Evolutionary conservation across 2,329 filamentous ascomycete genomes (phyloP), one percentile per base, ranked within the genome.

Genomic region (Aschersonia sp.): DNA sequence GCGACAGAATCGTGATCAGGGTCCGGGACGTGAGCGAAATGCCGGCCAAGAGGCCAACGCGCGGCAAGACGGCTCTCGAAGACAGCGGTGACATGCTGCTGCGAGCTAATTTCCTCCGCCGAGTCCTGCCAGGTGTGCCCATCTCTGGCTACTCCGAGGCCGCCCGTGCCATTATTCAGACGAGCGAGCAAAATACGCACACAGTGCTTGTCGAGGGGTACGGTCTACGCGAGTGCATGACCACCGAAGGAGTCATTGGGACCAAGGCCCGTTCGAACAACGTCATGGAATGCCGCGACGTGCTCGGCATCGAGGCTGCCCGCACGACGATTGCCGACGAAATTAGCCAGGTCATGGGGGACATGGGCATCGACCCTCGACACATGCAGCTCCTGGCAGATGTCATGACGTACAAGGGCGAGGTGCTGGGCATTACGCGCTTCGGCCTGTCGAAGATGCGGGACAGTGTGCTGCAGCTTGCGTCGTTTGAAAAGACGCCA

Each of bases 361-460:
- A 83, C 62, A 96, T 98, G 88, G 81, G 79, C 64, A 97, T 98
- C 58, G 92, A 98, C 66, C 90, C 89, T 43, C 85, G 92, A 48
- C 92, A 98, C 68, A 97, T 98, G 88, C 85, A 96, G 63, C 76
- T 98, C 14, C 78, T 98, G 2, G 90, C 92, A 9, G 92, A 98
- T 59, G 89, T 96, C 47, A 98, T 98, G 92, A 97, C 92, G 1
- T 97, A 90, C 75, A 97, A 96, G 70, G 92, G 92, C 46, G 90
- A 97, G 56, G 86, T 98, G 0, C 76, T 96, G 14, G 92, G 92
- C 46, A 98, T 98, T 61, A 98, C 92, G 2, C 83, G 92, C 33
- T 97, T 97, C 64, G 92, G 92, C 46, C 73, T 98, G 30, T 85
- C 88, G 49, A 98, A 97, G 73, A 97, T 95, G 84, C 77, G 92